Evolutionary conservation across 1,284 basidiomycete species (phyloP).

Genomic region (Phaffia rhodozyma): DNA sequence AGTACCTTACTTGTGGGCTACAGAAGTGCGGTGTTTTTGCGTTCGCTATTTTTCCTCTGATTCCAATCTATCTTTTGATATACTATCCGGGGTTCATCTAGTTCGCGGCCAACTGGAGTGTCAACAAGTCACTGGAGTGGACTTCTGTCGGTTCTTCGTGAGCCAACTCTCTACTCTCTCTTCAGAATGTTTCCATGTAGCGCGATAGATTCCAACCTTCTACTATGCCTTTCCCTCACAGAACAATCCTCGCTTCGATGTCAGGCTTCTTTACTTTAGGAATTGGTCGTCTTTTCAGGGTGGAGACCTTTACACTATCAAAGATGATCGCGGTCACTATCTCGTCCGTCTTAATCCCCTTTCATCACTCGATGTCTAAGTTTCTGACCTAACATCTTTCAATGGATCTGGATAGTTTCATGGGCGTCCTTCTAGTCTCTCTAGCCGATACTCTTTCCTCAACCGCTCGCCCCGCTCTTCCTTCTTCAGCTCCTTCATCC

Average conservation of each 20-base stretch:
- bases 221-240: conserved; percentile 6
- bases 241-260: conserved; percentile 10
- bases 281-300: conserved; percentile 68
- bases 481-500: conserved; percentile 2
- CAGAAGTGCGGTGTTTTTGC: background rate
- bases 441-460: conserved; percentile 52
- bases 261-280: conserved; percentile 87
- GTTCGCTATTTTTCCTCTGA: no score
- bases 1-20: conserved; percentile 16
- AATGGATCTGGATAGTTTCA: conserved; percentile 46
- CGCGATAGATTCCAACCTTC: conserved; percentile 6
- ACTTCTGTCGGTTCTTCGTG: conserved; percentile 81
- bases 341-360: conserved; percentile 1
- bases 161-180: conserved; percentile 26
- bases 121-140: conserved; percentile 67
- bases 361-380: conserved; percentile 10
- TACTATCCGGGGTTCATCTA: conserved; percentile 46
- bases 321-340: conserved; percentile 66
- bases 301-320: conserved; percentile 61
- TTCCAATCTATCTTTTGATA: conserved; percentile 5
- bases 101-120: conserved; percentile 83
- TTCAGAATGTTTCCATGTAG: background rate
- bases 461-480: conserved; percentile 16
- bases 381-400: background rate
- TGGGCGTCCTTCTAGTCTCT: conserved; percentile 76